Evolutionary conservation across 2,329 filamentous ascomycete species (phyloP).

Genomic region (Sporothrix pallida): DNA sequence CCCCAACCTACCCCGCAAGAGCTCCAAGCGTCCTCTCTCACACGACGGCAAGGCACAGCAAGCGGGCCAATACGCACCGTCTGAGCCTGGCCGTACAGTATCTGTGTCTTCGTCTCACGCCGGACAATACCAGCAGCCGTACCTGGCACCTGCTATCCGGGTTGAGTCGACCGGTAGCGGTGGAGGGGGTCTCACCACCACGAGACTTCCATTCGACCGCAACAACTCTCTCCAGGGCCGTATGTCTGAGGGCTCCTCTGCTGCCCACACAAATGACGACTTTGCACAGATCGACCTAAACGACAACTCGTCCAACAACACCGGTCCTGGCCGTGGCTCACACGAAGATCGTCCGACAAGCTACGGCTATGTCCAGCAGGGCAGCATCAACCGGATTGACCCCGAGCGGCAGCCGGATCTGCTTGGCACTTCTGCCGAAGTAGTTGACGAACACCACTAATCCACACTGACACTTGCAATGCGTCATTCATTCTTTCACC

Average conservation of each 20-base stretch:
- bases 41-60: neutral
- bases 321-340: slow-evolving; percentile 16
- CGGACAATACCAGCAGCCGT: neutral
- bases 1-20: slow-evolving; percentile 68
- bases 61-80: neutral
- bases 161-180: slow-evolving; percentile 34
- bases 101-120: neutral
- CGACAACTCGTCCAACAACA: slow-evolving; percentile 37
- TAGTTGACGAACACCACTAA: slow-evolving; percentile 49
- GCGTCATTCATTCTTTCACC: neutral
- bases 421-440: slow-evolving; percentile 61
- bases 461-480: neutral
- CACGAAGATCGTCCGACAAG: slow-evolving; percentile 58
- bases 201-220: slow-evolving; percentile 62
- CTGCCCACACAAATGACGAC: slow-evolving; percentile 53
- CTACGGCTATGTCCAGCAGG: slow-evolving; percentile 63
- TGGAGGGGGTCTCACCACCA: slow-evolving; percentile 40
- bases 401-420: slow-evolving; percentile 54
- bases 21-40: slow-evolving; percentile 62
- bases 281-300: slow-evolving; percentile 51
- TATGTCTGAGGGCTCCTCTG: slow-evolving; percentile 53
- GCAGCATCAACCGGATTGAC: slow-evolving; percentile 62
- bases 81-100: neutral
- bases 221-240: slow-evolving; percentile 59
- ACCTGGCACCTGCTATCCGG: neutral